Percentiles rank a stretch among this genome's conserved stretches.
Evolutionary conservation across 2,329 filamentous ascomycete species (phyloP).

Genomic region (Pseudogymnoascus sp.): DNA sequence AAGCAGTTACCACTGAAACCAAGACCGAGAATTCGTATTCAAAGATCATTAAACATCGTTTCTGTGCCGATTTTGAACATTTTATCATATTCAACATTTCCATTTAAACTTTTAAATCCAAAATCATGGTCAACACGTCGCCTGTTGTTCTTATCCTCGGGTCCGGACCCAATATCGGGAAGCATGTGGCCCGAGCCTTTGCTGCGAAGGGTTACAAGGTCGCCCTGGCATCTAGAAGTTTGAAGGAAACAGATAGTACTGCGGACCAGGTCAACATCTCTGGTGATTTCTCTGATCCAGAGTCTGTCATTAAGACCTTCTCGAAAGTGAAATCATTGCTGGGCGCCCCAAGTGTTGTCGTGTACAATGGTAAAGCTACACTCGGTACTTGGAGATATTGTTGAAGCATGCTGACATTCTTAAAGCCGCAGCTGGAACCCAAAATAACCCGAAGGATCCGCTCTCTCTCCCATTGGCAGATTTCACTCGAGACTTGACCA

Average conservation of each 20-base stretch:
- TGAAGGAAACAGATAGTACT: slow-evolving; percentile 22
- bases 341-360: slow-evolving; percentile 29
- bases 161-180: slow-evolving; percentile 32
- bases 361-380: slow-evolving; percentile 8
- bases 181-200: slow-evolving; percentile 29
- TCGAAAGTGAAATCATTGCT: slow-evolving; percentile 28
- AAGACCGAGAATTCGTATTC: background rate
- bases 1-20: background rate
- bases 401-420: background rate
- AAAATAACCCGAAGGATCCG: slow-evolving; percentile 25
- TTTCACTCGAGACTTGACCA: slow-evolving; percentile 24
- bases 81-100: background rate
- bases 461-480: slow-evolving; percentile 25
- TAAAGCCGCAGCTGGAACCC: slow-evolving; percentile 19
- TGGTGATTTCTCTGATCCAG: slow-evolving; percentile 29
- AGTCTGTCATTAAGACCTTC: slow-evolving; percentile 29
- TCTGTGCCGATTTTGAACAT: background rate
- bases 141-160: slow-evolving; percentile 33
- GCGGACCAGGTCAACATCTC: slow-evolving; percentile 26
- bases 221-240: slow-evolving; percentile 29
- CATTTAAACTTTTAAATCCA: background rate
- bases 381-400: background rate
- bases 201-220: slow-evolving; percentile 35
- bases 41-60: background rate
- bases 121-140: slow-evolving; percentile 11